Conservation (phyloP, 208 protist genomes). For the Leptomonas pyrrhocoris region DNA sequence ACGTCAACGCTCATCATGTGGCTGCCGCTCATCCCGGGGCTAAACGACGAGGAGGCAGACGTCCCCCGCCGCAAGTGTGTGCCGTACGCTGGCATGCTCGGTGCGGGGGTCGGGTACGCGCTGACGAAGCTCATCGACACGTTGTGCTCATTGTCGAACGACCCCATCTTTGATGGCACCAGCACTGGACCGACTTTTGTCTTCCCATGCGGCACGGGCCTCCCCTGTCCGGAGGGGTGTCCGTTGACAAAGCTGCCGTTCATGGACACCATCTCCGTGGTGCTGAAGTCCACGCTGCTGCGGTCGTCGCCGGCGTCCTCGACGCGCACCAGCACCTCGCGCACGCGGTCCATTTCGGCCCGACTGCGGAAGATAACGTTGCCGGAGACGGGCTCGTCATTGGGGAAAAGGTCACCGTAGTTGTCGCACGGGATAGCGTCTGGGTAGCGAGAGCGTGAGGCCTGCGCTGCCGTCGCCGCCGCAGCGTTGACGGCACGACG, state of each 20-base stretch:
- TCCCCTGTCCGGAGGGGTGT: neutral
- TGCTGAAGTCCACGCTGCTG: slow-evolving; percentile 7
- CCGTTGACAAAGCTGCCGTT: slow-evolving; percentile 8
- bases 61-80: neutral
- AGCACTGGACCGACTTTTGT: neutral
- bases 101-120: neutral
- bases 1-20: neutral
- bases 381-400: slow-evolving; percentile 13
- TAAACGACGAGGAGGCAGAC: neutral
- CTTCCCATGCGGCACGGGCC: too few relatives aligned
- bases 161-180: slow-evolving; percentile 3
- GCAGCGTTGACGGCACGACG: slow-evolving; percentile 7
- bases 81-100: slow-evolving; percentile 7
- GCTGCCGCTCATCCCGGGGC: neutral
- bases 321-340: slow-evolving; percentile 12
- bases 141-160: slow-evolving; percentile 20
- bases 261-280: slow-evolving; percentile 10
- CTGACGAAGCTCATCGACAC: slow-evolving; percentile 11
- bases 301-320: slow-evolving; percentile 10
- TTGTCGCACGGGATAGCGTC: slow-evolving; percentile 16
- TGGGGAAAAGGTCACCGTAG: slow-evolving; percentile 14
- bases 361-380: slow-evolving; percentile 27
- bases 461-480: neutral
- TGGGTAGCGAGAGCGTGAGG: neutral
- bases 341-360: slow-evolving; percentile 15